Percentiles rank a stretch among this genome's conserved stretches.
Evolutionary conservation across 345 rosid species (phyloP).

Genomic region (Orychophragmus violaceus): DNA sequence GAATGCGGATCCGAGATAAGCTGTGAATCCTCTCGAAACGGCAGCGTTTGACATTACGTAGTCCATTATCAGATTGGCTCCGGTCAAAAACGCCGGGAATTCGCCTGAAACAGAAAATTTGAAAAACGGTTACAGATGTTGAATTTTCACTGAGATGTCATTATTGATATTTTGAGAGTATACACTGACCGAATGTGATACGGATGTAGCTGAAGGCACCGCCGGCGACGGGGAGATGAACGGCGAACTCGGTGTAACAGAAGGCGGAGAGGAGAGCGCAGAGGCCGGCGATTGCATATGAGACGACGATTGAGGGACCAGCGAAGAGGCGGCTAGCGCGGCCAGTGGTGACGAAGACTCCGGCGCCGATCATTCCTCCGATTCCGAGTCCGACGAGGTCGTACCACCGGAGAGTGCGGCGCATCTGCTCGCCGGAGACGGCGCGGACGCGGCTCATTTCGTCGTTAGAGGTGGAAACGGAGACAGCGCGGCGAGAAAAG

Average conservation of each 20-base stretch:
- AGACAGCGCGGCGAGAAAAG: slow-evolving; percentile 56
- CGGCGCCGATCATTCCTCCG: slow-evolving; percentile 97
- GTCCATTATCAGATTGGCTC: slow-evolving; percentile 76
- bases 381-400: slow-evolving; percentile 78
- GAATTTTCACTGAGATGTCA: not conserved
- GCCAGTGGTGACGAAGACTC: slow-evolving; percentile 81
- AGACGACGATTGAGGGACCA: slow-evolving; percentile 73
- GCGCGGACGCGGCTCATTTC: slow-evolving; percentile 64
- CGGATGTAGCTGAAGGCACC: slow-evolving; percentile 94
- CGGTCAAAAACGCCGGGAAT: slow-evolving; percentile 77
- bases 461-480: slow-evolving; percentile 67
- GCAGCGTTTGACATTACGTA: slow-evolving; percentile 97
- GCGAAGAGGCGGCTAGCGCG: slow-evolving; percentile 50
- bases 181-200: slow-evolving; percentile 64
- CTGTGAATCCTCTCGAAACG: slow-evolving; percentile 68
- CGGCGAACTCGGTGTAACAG: slow-evolving; percentile 98
- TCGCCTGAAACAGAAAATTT: slow-evolving; percentile 45
- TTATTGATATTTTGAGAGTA: not conserved
- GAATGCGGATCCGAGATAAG: slow-evolving; percentile 60
- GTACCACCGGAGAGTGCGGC: slow-evolving; percentile 67
- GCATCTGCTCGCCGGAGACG: slow-evolving; percentile 65
- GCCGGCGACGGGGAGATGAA: slow-evolving; percentile 96
- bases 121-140: slow-evolving; percentile 14
- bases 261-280: slow-evolving; percentile 94
- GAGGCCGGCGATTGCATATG: slow-evolving; percentile 88